phyloP scores from a whole-genome alignment of 805 yeast species.

The Wickerhamomyces hampshirensis region DNA sequence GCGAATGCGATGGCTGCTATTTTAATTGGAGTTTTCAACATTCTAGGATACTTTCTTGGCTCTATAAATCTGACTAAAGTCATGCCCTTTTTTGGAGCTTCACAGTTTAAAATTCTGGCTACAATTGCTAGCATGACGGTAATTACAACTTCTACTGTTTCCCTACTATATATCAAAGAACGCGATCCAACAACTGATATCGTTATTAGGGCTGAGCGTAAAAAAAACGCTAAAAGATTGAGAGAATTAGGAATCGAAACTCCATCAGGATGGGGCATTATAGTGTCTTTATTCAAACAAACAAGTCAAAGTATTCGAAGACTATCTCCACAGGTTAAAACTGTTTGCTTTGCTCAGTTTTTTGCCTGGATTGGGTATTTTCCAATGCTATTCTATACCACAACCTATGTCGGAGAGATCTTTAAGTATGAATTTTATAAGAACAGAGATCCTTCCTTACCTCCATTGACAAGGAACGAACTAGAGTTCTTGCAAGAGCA shows the following conservation, averaged over 20 bases:
- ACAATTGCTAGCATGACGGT: conserved; percentile 37
- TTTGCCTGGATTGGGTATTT: conserved; percentile 70
- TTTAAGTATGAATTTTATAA: conserved; percentile 36
- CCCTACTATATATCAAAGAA: conserved; percentile 34
- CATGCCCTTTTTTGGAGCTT: conserved; percentile 37
- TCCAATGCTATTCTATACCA: conserved; percentile 59
- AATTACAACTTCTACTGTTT: conserved; percentile 31
- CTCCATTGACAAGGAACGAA: conserved; percentile 33
- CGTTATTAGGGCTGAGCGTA: conserved; percentile 34
- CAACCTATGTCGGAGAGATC: conserved; percentile 60
- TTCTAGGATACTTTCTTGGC: conserved; percentile 51
- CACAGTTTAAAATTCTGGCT: conserved; percentile 50
- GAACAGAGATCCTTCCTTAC: conserved; percentile 30
- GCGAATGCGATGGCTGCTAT: conserved; percentile 69
- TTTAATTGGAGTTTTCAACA: conserved; percentile 56
- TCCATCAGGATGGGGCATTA: conserved; percentile 15
- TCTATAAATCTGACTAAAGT: conserved; percentile 36
- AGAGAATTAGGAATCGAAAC: conserved; percentile 33
- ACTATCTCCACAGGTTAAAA: conserved; percentile 46
- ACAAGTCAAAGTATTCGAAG: conserved; percentile 31
- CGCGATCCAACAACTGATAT: conserved; percentile 42
- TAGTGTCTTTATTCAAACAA: conserved; percentile 26
- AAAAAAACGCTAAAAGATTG: conserved; percentile 28
- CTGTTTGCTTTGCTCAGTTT: conserved; percentile 52
- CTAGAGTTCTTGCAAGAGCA: conserved; percentile 36